phyloP scores from a whole-genome alignment of 148 eudicot species.

The Rhododendron molle region DNA sequence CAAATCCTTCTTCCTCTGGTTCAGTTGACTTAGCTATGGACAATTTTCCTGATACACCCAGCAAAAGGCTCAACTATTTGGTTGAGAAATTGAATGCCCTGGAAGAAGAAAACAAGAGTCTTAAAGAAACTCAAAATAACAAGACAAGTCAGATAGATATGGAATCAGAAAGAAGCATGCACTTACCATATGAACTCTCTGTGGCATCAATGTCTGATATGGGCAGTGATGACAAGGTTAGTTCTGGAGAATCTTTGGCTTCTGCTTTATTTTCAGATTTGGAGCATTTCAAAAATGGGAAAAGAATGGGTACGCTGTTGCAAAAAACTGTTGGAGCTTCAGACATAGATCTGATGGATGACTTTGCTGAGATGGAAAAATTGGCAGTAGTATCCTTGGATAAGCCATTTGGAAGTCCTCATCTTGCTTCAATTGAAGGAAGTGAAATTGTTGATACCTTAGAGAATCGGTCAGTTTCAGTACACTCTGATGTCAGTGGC shows the following conservation, averaged over 20 bases:
- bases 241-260: slow-evolving; percentile 62
- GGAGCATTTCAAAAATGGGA: slow-evolving; percentile 47
- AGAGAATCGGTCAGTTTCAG: slow-evolving; percentile 7
- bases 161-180: slow-evolving; percentile 18
- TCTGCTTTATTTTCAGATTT: slow-evolving; percentile 58
- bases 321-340: slow-evolving; percentile 42
- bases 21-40: slow-evolving; percentile 34
- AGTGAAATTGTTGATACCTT: slow-evolving; percentile 4
- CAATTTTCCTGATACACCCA: slow-evolving; percentile 37
- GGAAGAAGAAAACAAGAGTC: slow-evolving; percentile 72
- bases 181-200: slow-evolving; percentile 31
- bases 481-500: slow-evolving; percentile 2
- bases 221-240: slow-evolving; percentile 75
- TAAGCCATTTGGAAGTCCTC: slow-evolving; percentile 34
- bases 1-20: slow-evolving; percentile 34
- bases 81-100: slow-evolving; percentile 42
- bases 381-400: slow-evolving; percentile 64
- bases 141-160: slow-evolving; percentile 27
- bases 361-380: slow-evolving; percentile 96
- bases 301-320: slow-evolving; percentile 33
- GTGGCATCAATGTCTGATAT: slow-evolving; percentile 53
- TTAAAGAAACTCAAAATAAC: slow-evolving; percentile 49
- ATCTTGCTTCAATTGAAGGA: slow-evolving; percentile 18
- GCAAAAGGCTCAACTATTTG: slow-evolving; percentile 42
- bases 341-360: slow-evolving; percentile 87